phyloP scores from a whole-genome alignment of 768 basidiomycete species.

The Hortiboletus flavorubellus region DNA sequence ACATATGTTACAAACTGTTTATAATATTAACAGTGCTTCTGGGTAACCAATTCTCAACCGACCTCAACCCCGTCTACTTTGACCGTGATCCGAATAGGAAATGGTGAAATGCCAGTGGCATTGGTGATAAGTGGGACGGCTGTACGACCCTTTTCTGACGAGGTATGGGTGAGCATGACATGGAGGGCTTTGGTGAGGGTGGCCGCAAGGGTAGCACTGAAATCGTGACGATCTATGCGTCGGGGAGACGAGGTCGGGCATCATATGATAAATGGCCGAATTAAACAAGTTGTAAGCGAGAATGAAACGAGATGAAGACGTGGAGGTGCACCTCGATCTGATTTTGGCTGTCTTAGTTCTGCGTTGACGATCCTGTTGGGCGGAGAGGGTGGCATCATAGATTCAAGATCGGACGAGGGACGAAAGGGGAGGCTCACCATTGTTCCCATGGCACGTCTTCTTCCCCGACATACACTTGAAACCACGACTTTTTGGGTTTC shows the following conservation, averaged over 20 bases:
- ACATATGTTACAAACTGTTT: too few relatives aligned
- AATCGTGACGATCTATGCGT: slow-evolving; percentile 43
- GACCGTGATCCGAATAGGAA: slow-evolving; percentile 69
- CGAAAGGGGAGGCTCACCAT: slow-evolving; percentile 47
- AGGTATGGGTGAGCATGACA: slow-evolving; percentile 72
- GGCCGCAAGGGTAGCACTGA: slow-evolving; percentile 54
- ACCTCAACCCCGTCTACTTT: slow-evolving; percentile 67
- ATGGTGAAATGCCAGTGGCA: slow-evolving; percentile 72
- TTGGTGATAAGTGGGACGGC: slow-evolving; percentile 82
- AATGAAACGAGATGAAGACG: neutral
- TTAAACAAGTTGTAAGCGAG: neutral
- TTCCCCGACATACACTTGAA: slow-evolving; percentile 64
- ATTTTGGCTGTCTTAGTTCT: slow-evolving; percentile 69
- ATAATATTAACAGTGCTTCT: too few relatives aligned
- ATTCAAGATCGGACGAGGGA: neutral
- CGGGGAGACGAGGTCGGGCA: neutral
- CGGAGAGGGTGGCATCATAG: neutral
- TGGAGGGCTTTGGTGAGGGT: slow-evolving; percentile 65
- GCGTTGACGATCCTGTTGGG: slow-evolving; percentile 69
- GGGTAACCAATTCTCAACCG: slow-evolving; percentile 25
- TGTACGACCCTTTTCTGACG: slow-evolving; percentile 70
- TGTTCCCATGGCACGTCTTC: slow-evolving; percentile 88
- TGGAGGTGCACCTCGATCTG: slow-evolving; percentile 49
- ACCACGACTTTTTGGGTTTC: slow-evolving; percentile 76
- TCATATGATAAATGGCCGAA: neutral